Evolutionary conservation across 2,329 filamentous ascomycete genomes (phyloP), one percentile per base, ranked within the genome.

Genomic region (Colletotrichum destructivum): DNA sequence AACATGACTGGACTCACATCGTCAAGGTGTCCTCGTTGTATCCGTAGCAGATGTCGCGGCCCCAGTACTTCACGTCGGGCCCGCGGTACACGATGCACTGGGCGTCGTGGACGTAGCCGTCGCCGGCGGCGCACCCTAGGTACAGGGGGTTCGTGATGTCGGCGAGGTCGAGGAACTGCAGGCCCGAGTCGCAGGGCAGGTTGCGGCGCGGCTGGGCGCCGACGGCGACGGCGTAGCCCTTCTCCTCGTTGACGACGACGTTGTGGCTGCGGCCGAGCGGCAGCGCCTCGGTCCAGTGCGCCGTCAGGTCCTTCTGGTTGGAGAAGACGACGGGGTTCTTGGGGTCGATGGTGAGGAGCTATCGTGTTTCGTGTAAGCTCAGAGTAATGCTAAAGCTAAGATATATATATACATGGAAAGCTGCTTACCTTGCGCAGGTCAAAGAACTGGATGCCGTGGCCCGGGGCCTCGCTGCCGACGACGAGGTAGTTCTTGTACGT

Each of bases 71-170:
- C 16, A 77, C 78, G 66, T 89, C 84, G 0, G 88, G 87, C 0
- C 88, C 88, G 8, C 82, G 83, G 74, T 89, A 89, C 21, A 86
- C 83, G n/a, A 90, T 78, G 70, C 88, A 90, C 75, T 90, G 88
- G 0, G 88, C 88, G 72, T 90, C 88, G 73, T 90, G 89, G 0
- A 90, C 88, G 61, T 90, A 90, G 1, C 88, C 88, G 68, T 90
- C 88, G 1, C 82, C 78, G 12, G 82, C 82, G 7, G 86, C 86
- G 71, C 88, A 90, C 9, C 89, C 89, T 4, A 87, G 83, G 23
- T 82, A 85, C n/a, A 80, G 84, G 0, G 88, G 88, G 38, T 88
- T 88, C 1, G 84, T 76, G 1, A 87, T 87, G 64, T 90, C 84
- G 0, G 82, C 82, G 12, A 91, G 82, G 75, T 90, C 86, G 68